Conservation (phyloP, 1,139 yeast species). For the Hyphopichia burtonii region DNA sequence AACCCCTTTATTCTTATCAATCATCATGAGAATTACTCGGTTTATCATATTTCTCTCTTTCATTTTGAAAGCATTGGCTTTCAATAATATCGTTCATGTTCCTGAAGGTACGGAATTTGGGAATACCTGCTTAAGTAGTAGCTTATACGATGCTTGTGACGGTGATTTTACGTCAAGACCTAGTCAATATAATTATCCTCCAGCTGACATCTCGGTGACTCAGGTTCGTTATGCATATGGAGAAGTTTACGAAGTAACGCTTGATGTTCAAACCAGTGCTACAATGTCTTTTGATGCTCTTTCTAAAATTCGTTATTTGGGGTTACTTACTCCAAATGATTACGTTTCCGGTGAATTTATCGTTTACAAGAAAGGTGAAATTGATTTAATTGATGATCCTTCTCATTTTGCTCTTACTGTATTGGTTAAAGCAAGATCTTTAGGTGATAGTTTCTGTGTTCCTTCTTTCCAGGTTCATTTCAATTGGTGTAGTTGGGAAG, state of each 20-base stretch:
- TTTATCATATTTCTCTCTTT: not conserved
- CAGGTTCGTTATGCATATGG: not conserved
- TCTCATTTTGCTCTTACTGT: not conserved
- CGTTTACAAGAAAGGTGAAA: not conserved
- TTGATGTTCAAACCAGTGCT: not conserved
- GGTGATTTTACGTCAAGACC: not conserved
- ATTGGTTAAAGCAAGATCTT: not conserved
- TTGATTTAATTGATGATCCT: constrained; percentile 1
- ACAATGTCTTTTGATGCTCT: constrained; percentile 1
- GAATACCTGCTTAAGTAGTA: not conserved
- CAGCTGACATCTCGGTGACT: not conserved
- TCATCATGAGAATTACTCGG: too few relatives aligned
- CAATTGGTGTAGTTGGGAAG: constrained; percentile 1
- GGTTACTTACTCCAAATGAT: not conserved
- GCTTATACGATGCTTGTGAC: not conserved
- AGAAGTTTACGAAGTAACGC: not conserved
- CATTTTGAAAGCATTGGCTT: not conserved
- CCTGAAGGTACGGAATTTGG: not conserved
- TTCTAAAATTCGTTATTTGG: not conserved
- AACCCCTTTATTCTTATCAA: too few relatives aligned
- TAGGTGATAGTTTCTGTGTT: not conserved
- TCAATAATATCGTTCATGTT: not conserved
- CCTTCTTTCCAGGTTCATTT: not conserved
- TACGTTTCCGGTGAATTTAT: not conserved
- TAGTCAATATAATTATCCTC: not conserved